A percentile compares a stretch with the other conserved stretches of the same genome.
Evolutionary conservation across 2,329 filamentous ascomycete species (phyloP).

Genomic region (Ascochyta pisi): DNA sequence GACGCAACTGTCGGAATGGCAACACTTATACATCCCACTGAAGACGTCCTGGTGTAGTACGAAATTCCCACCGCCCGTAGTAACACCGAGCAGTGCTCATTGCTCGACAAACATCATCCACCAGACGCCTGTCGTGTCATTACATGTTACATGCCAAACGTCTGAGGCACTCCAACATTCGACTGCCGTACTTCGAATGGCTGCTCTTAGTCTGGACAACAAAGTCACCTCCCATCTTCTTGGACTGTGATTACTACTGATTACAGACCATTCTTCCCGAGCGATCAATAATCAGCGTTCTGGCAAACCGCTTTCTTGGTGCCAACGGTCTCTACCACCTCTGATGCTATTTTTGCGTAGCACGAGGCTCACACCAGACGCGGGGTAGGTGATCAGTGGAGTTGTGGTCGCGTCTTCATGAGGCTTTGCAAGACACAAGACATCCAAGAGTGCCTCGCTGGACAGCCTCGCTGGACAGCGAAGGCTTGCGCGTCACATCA

Average conservation of each 20-base stretch:
- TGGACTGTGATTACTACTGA: not conserved
- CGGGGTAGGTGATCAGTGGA: not conserved
- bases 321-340: conserved; percentile 7
- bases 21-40: too few species aligned
- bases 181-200: not conserved
- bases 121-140: not conserved
- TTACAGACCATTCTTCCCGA: not conserved
- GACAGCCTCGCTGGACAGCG: conserved; percentile 5
- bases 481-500: conserved; percentile 12
- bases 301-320: not conserved
- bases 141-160: not conserved
- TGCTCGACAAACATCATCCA: not conserved
- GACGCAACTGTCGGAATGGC: too few species aligned
- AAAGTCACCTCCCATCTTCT: not conserved
- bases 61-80: not conserved
- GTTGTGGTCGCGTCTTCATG: not conserved
- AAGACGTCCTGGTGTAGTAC: too few species aligned
- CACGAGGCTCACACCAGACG: not conserved
- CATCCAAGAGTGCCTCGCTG: not conserved
- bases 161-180: not conserved
- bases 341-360: conserved; percentile 4
- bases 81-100: not conserved
- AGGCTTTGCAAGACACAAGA: conserved; percentile 6
- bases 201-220: too few species aligned
- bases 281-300: too few species aligned